These are phyloP conservation scores for Helicocarpus griseus DNA, from an alignment of 2,329 filamentous ascomycete species.

Conservation along the genomic window DNA sequence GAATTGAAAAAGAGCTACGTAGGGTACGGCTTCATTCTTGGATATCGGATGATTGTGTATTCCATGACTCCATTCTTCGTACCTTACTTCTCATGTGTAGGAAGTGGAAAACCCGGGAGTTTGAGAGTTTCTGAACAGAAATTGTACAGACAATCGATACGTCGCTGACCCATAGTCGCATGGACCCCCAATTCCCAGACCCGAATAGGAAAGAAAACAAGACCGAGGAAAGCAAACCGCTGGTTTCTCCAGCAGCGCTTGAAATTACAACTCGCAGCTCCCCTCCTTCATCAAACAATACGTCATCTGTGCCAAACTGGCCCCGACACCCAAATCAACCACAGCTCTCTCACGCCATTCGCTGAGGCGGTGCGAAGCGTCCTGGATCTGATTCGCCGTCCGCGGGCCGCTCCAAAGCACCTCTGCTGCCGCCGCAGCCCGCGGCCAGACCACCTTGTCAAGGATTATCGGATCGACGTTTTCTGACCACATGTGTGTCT, in stretches of 20 bases:
- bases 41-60: too few relatives aligned
- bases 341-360: constrained; percentile 65
- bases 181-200: neutral
- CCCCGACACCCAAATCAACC: constrained; percentile 56
- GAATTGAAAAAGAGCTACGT: too few relatives aligned
- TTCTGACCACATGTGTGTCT: constrained; percentile 74
- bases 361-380: constrained; percentile 56
- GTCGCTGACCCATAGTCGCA: too few relatives aligned
- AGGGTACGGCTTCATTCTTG: too few relatives aligned
- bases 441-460: constrained; percentile 69
- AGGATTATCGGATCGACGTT: constrained; percentile 65
- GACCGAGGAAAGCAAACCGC: neutral
- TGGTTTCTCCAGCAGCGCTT: too few relatives aligned
- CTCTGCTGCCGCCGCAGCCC: constrained; percentile 63
- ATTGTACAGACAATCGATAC: too few relatives aligned
- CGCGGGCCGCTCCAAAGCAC: constrained; percentile 65
- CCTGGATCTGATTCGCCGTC: constrained; percentile 35
- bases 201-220: neutral
- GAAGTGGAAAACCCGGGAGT: too few relatives aligned
- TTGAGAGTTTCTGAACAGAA: too few relatives aligned
- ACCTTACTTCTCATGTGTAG: too few relatives aligned
- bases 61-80: too few relatives aligned
- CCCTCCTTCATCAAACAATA: constrained; percentile 46
- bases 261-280: constrained; percentile 9
- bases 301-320: constrained; percentile 60